These are phyloP conservation scores for Linnemannia exigua DNA, from an alignment of 192 early-diverging fungal species.

Conservation along the genomic window DNA sequence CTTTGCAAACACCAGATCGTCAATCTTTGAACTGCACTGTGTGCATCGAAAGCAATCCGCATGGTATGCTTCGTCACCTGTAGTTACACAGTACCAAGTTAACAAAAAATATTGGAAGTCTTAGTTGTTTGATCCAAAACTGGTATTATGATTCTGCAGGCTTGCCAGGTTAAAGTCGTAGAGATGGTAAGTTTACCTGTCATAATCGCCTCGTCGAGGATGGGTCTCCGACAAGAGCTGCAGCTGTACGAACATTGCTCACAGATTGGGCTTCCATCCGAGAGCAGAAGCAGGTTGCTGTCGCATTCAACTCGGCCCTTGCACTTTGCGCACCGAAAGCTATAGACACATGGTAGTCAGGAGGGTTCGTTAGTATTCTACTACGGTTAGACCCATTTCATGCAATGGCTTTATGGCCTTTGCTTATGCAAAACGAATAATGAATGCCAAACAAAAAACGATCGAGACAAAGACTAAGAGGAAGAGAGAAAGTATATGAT, in stretches of 20 bases:
- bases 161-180: not conserved
- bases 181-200: constrained; percentile 67
- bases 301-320: constrained; percentile 79
- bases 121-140: not conserved
- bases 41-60: constrained; percentile 86
- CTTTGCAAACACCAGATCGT: constrained; percentile 84
- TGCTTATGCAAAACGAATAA: not conserved
- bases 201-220: constrained; percentile 88
- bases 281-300: constrained; percentile 80
- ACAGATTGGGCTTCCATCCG: constrained; percentile 87
- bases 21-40: constrained; percentile 79
- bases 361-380: not conserved
- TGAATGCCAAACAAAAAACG: too few species aligned
- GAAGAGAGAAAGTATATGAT: too few species aligned
- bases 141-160: not conserved
- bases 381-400: not conserved
- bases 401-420: not conserved
- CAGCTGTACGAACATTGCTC: constrained; percentile 87
- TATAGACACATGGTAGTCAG: constrained; percentile 13
- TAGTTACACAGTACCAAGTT: constrained; percentile 11
- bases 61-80: constrained; percentile 84
- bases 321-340: constrained; percentile 87
- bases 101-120: not conserved
- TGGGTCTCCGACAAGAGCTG: constrained; percentile 77
- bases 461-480: not conserved